Percentiles rank a stretch among this genome's conserved stretches.
Evolutionary conservation across 345 rosid genomes (phyloP).

Genomic region (Boechera divaricarpa): DNA sequence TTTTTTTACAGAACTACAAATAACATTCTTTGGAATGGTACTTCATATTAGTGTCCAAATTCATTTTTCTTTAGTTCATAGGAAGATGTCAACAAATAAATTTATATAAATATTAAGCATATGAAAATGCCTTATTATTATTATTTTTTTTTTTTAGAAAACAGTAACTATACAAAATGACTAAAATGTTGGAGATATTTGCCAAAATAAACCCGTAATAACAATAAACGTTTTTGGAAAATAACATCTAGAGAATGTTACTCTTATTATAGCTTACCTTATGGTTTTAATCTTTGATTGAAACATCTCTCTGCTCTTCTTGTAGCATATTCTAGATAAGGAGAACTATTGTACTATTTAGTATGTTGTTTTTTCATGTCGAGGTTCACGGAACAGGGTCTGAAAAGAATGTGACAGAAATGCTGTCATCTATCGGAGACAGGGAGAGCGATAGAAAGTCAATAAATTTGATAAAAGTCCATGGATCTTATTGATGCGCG

Average conservation of each 20-base stretch:
- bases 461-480: too few species aligned
- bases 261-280: background rate
- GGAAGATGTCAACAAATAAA: constrained; percentile 13
- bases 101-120: background rate
- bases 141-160: background rate
- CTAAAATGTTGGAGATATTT: background rate
- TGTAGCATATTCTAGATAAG: too few species aligned
- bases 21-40: constrained; percentile 24
- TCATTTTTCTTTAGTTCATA: constrained; percentile 15
- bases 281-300: too few species aligned
- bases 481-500: too few species aligned
- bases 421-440: too few species aligned
- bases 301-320: too few species aligned
- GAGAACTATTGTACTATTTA: too few species aligned
- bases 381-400: too few species aligned
- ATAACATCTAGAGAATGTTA: background rate
- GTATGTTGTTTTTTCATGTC: too few species aligned
- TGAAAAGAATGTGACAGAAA: too few species aligned
- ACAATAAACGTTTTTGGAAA: background rate
- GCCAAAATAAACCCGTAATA: background rate
- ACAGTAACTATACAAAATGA: background rate
- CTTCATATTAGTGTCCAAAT: constrained; percentile 34
- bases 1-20: background rate
- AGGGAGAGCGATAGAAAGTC: too few species aligned
- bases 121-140: background rate